A percentile compares a stretch with the other conserved stretches of the same genome.
phyloP scores from a whole-genome alignment of 768 basidiomycete species.

The Lactifluus piperatus region DNA sequence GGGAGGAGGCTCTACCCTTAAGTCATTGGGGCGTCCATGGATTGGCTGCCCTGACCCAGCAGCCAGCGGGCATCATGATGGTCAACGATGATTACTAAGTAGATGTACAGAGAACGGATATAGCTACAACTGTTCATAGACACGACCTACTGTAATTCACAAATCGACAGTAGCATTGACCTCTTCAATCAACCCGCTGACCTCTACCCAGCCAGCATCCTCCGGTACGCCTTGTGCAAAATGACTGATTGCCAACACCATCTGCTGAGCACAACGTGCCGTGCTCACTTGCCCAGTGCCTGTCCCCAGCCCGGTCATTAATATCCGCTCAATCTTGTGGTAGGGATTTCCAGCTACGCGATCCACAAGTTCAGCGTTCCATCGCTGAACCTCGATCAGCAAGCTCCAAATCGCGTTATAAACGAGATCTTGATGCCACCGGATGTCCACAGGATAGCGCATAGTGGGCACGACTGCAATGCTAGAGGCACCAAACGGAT shows the following conservation, averaged over 20 bases:
- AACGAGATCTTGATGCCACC: constrained; percentile 29
- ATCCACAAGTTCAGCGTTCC: constrained; percentile 21
- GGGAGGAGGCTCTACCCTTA: neutral
- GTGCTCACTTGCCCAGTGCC: constrained; percentile 8
- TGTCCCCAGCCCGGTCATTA: constrained; percentile 21
- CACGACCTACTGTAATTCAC: neutral
- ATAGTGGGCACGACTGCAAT: constrained; percentile 30
- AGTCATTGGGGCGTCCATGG: constrained; percentile 8
- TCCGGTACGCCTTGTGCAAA: constrained; percentile 4
- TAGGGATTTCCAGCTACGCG: neutral
- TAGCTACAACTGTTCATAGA: neutral
- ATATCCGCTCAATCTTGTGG: constrained; percentile 6
- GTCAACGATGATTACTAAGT: neutral
- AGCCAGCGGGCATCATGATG: neutral
- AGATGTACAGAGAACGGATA: neutral
- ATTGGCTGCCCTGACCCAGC: neutral
- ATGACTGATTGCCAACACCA: constrained; percentile 12
- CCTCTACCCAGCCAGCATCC: neutral
- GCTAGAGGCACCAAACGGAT: constrained; percentile 17
- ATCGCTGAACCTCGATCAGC: constrained; percentile 22
- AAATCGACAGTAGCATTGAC: constrained; percentile 5
- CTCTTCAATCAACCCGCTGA: neutral
- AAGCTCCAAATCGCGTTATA: constrained; percentile 30
- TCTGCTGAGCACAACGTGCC: constrained; percentile 10
- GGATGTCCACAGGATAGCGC: constrained; percentile 25